Conservation (phyloP, 2,329 filamentous ascomycete species). For the Cordyceps cicadae region DNA sequence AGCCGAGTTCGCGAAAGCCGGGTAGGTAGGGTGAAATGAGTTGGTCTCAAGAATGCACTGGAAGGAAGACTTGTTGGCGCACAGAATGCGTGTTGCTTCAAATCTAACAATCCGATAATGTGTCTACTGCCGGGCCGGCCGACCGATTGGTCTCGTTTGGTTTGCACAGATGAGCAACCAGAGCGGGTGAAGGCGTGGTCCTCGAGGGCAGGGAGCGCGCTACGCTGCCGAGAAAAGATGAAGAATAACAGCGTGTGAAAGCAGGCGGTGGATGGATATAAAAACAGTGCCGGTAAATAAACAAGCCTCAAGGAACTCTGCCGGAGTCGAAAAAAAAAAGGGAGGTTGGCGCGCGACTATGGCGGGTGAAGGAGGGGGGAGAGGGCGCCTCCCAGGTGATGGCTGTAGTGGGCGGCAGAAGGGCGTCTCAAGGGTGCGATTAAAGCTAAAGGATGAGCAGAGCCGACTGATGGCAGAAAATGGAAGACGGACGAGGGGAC, state of each 20-base stretch:
- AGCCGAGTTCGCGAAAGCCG: not conserved
- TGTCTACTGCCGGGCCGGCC: constrained; percentile 5
- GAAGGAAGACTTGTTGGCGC: not conserved
- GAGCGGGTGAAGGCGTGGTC: not conserved
- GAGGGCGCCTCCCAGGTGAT: constrained; percentile 8
- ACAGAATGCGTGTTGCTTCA: not conserved
- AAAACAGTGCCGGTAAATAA: not conserved
- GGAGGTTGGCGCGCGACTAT: constrained; percentile 11
- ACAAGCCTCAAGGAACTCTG: not conserved
- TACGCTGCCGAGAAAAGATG: not conserved
- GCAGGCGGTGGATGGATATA: not conserved
- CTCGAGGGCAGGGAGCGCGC: not conserved
- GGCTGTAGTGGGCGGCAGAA: constrained; percentile 4
- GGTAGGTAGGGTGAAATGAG: not conserved
- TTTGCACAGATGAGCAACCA: not conserved
- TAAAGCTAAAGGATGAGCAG: not conserved
- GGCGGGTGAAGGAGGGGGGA: constrained; percentile 5
- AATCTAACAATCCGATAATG: not conserved
- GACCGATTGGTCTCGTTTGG: not conserved
- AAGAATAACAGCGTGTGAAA: not conserved
- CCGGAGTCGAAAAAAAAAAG: not conserved
- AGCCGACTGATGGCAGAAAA: not conserved
- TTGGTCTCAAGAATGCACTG: not conserved
- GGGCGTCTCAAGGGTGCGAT: constrained; percentile 3
- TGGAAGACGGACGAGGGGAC: not conserved